Percentiles rank a stretch among this genome's conserved stretches.
These are phyloP conservation scores for Nothopassalora personata DNA, from an alignment of 2,329 filamentous ascomycete genomes.

Conservation along the genomic window DNA sequence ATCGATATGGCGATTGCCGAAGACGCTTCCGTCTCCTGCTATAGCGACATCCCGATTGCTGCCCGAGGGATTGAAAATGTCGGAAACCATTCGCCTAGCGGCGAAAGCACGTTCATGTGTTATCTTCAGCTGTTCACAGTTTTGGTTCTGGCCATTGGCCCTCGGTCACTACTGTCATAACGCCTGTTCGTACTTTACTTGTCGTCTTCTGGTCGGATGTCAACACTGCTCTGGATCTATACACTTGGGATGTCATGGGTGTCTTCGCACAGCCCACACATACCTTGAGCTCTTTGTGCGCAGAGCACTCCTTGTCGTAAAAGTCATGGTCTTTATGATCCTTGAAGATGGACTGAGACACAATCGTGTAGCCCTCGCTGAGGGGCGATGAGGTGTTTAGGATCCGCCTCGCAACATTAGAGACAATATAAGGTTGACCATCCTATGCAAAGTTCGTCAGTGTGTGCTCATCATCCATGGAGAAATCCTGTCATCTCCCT, in stretches of 20 bases:
- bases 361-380: slow-evolving; percentile 60
- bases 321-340: slow-evolving; percentile 62
- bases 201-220: slow-evolving; percentile 20
- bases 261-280: background rate
- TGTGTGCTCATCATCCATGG: background rate
- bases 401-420: slow-evolving; percentile 28
- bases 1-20: background rate
- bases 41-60: background rate
- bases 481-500: background rate
- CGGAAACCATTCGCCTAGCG: background rate
- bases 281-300: slow-evolving; percentile 49
- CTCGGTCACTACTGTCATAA: slow-evolving; percentile 28
- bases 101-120: too few species aligned
- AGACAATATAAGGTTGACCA: slow-evolving; percentile 64
- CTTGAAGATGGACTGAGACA: slow-evolving; percentile 59
- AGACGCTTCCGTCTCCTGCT: background rate
- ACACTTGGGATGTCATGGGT: background rate
- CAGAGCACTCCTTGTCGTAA: slow-evolving; percentile 59
- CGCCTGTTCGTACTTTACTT: slow-evolving; percentile 22
- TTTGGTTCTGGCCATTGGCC: slow-evolving; percentile 26
- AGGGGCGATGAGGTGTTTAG: slow-evolving; percentile 39
- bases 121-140: slow-evolving; percentile 6
- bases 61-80: too few species aligned
- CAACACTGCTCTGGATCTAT: background rate
- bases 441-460: slow-evolving; percentile 43